Evolutionary conservation across 768 basidiomycete genomes (phyloP).

Genomic region (Calocybe gangraenosa): DNA sequence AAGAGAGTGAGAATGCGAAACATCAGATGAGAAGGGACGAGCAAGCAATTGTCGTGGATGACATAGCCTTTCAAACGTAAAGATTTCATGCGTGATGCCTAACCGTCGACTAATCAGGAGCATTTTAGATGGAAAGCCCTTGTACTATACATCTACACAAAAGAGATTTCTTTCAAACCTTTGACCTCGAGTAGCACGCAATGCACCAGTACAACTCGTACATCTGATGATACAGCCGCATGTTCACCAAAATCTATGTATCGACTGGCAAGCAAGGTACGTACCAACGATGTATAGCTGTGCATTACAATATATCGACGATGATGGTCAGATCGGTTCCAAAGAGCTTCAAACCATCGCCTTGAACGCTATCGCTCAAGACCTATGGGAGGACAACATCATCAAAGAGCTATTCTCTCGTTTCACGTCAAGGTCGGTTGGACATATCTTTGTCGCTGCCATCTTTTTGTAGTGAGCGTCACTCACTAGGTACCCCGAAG

Average conservation of each 20-base stretch:
- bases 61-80: slow-evolving; percentile 20
- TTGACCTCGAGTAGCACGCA: slow-evolving; percentile 11
- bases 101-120: not conserved
- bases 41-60: slow-evolving; percentile 14
- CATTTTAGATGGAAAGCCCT: slow-evolving; percentile 31
- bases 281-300: not conserved
- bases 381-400: slow-evolving; percentile 19
- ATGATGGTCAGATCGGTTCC: slow-evolving; percentile 14
- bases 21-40: slow-evolving; percentile 1
- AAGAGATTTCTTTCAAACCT: slow-evolving; percentile 26
- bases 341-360: slow-evolving; percentile 17
- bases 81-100: not conserved
- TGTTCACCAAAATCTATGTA: slow-evolving; percentile 45
- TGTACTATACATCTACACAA: slow-evolving; percentile 35
- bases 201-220: slow-evolving; percentile 12
- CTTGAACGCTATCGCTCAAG: slow-evolving; percentile 13
- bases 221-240: slow-evolving; percentile 1
- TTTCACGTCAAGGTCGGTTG: slow-evolving; percentile 20
- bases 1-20: too few relatives aligned
- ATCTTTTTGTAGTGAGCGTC: not conserved
- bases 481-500: slow-evolving; percentile 10
- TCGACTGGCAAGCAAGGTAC: slow-evolving; percentile 35
- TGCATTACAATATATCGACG: not conserved
- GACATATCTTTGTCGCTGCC: not conserved
- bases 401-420: slow-evolving; percentile 21